Evolutionary conservation across 2,329 filamentous ascomycete species (phyloP), one percentile per base, ranked within the genome.

Genomic region (Colletotrichum ledebouriae): DNA sequence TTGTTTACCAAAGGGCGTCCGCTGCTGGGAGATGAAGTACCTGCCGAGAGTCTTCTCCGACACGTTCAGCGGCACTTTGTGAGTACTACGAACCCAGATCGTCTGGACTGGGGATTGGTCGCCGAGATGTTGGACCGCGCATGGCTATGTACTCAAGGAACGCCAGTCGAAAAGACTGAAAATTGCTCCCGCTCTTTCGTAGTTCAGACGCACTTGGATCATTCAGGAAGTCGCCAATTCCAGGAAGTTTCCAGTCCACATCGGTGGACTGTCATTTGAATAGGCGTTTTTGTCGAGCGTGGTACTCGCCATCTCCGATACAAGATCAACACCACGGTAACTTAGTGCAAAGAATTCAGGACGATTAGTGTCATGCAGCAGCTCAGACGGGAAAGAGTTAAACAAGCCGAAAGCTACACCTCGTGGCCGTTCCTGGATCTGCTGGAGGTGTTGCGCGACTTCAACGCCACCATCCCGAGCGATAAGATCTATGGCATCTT

Each of bases 191-290:
- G 17, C 17, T 17, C 1, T 17, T 17, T 17, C 10, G 3, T 46
- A 70, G 69, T 71, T 71, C 33, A 62, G 52, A 39, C 66, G 69
- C 1, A 63, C 63, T 4, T 71, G 66, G 69, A 61, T 71, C 41
- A 46, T 71, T 3, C 69, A 71, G 53, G 69, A 71, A 22, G 58
- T 64, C 9, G 58, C 46, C n/a, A 67, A 70, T 39, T 60, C 61
- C 3, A 52, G 42, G 7, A 7, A 55, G 6, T 52, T 67, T 3
- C 46, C 7, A 3, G 49, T 71, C 0, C 62, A 70, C 9, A 3
- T 71, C 5, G 69, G 66, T 2, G 2, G 25, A 2, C 37, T 70
- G 9, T 41, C 56, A 3, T 63, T 64, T 3, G 49, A 5, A 29
- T 63, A 59, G 64, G 10, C 29, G 1, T 34, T 44, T 1, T 4